A percentile compares a stretch with the other conserved stretches of the same genome.
These are phyloP conservation scores for Vitis amurensis DNA, from an alignment of 164 flowering plant genomes.

Conservation along the genomic window DNA sequence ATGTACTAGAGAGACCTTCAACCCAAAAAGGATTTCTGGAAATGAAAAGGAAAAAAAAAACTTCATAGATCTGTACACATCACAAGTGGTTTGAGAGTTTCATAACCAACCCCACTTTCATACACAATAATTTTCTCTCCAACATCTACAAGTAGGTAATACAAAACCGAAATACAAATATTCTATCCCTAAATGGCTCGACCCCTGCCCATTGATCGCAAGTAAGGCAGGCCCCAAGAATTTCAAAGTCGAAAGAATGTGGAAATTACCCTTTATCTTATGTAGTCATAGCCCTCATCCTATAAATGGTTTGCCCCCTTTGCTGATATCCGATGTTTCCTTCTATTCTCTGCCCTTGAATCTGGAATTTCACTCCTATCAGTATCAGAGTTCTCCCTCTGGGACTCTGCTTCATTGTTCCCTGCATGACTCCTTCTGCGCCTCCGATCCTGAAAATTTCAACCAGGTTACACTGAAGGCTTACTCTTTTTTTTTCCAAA, in stretches of 20 bases:
- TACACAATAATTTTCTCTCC: slow-evolving; percentile 9
- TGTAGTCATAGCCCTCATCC: background rate
- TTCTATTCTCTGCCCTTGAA: slow-evolving; percentile 13
- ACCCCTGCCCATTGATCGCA: background rate
- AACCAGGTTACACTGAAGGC: background rate
- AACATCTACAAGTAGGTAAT: slow-evolving; percentile 5
- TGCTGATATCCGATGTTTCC: slow-evolving; percentile 10
- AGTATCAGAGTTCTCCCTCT: slow-evolving; percentile 25
- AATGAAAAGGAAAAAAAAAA: background rate
- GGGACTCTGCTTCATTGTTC: slow-evolving; percentile 24
- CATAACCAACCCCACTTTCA: background rate
- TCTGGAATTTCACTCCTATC: slow-evolving; percentile 28
- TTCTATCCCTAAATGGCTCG: slow-evolving; percentile 4
- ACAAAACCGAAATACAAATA: background rate
- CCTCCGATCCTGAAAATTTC: slow-evolving; percentile 39
- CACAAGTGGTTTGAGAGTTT: background rate
- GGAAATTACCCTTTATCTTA: background rate
- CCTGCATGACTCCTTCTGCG: slow-evolving; percentile 24
- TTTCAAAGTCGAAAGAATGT: slow-evolving; percentile 3
- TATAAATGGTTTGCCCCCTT: background rate
- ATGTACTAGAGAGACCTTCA: background rate
- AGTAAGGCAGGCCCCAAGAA: background rate
- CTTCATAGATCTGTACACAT: slow-evolving; percentile 18
- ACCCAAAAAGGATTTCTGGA: background rate
- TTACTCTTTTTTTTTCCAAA: no score